Base-by-base conservation (phyloP, 805 yeast species). In the Lipomyces lipofer region DNA sequence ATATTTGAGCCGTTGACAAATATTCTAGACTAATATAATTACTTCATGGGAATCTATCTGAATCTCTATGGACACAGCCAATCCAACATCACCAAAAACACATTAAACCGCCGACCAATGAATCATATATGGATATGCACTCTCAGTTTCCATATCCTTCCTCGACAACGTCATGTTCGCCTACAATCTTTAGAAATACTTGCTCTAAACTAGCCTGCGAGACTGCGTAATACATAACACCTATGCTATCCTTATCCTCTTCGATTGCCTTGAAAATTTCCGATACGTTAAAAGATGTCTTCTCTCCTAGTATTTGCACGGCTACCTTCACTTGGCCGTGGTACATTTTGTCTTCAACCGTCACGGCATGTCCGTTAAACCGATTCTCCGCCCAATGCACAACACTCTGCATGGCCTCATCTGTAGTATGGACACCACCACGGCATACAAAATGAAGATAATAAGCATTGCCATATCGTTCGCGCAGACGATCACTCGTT, bases 131-230 rank as follows among this genome's bases (percentile, higher is more conserved):
- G n/a, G n/a, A n/a, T n/a, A n/a, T n/a, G n/a, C n/a, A n/a, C n/a
- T n/a, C n/a, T n/a, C n/a, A n/a, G n/a, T n/a, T n/a, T n/a, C 24
- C 39, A 27, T 57, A 57, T 21, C 65, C 67, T 38, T 66, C 67
- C 42, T 66, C 69, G 8, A 32, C 42, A 12, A 65, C 60, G 21
- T 64, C 47, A 53, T 67, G 66, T 12, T 51, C 49, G 1, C 68
- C 63, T 3, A 68, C 69, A 38, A 69, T 69, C 13, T 53, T 59
- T 46, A 69, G 54, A 50, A 69, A 69, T 35, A 68, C 71, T 49
- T 68, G 70, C 52, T 68, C 70, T 25, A 69, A 46, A 15, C 69
- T 61, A 3, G 72, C 63, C 17, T 63, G 66, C 7, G 67, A 48
- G 1, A 69, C 68, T 2, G 70, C 52, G 47, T 68, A 69, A 22